These are phyloP conservation scores for Botryotinia convoluta DNA, from an alignment of 2,329 filamentous ascomycete species.

Conservation along the genomic window DNA sequence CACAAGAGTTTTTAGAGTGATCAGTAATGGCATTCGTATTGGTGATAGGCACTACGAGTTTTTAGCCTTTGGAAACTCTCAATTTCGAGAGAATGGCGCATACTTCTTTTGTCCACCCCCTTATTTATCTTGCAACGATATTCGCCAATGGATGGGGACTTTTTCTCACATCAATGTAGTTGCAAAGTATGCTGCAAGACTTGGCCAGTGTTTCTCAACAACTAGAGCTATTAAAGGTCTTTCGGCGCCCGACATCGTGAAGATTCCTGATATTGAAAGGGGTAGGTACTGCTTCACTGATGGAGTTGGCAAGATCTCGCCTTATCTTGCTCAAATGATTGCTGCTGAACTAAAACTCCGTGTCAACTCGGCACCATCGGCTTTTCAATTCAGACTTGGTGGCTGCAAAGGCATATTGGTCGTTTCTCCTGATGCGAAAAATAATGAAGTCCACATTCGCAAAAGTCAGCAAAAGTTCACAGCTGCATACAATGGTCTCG, in stretches of 20 bases:
- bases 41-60: slow-evolving; percentile 84
- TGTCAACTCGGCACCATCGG: slow-evolving; percentile 65
- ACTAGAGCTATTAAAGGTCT: slow-evolving; percentile 71
- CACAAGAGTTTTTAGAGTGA: slow-evolving; percentile 65
- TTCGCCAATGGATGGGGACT: slow-evolving; percentile 82
- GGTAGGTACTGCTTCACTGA: slow-evolving; percentile 79
- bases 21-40: slow-evolving; percentile 77
- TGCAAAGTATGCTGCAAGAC: slow-evolving; percentile 84
- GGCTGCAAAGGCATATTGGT: slow-evolving; percentile 89
- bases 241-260: slow-evolving; percentile 53
- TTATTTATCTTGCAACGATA: slow-evolving; percentile 67
- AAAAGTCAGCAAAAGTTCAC: slow-evolving; percentile 86
- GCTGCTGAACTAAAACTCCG: slow-evolving; percentile 65
- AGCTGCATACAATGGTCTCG: slow-evolving; percentile 66
- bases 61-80: slow-evolving; percentile 91
- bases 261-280: slow-evolving; percentile 66
- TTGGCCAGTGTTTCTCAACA: slow-evolving; percentile 95
- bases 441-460: slow-evolving; percentile 71
- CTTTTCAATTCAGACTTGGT: slow-evolving; percentile 87
- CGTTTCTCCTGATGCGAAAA: slow-evolving; percentile 66
- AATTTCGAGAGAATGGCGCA: slow-evolving; percentile 85
- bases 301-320: slow-evolving; percentile 90
- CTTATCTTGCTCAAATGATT: slow-evolving; percentile 70
- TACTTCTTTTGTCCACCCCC: slow-evolving; percentile 84
- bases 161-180: slow-evolving; percentile 78